A percentile compares a stretch with the other conserved stretches of the same genome.
phyloP scores from a whole-genome alignment of 345 rosid genomes.

The Brassica napus region Da-Ae NC_063443.1:16217501-16218000 shows the following conservation, averaged over 20 bases:
- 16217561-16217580: slow-evolving; percentile 84
- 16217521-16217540: too few species aligned
- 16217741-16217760: slow-evolving; percentile 99
- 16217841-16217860: slow-evolving; percentile 94
- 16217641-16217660: slow-evolving; percentile 94
- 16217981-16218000: not conserved
- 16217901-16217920: slow-evolving; percentile 99
- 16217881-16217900: slow-evolving; percentile 93
- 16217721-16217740: slow-evolving; percentile 99
- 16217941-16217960: slow-evolving; percentile 90
- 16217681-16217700: slow-evolving; percentile 99
- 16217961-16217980: slow-evolving; percentile 38
- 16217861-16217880: slow-evolving; percentile 94
- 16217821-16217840: slow-evolving; percentile 93
- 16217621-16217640: slow-evolving; percentile 96
- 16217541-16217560: too few species aligned
- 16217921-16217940: slow-evolving; percentile 93
- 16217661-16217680: slow-evolving; percentile 92
- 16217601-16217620: slow-evolving; percentile 80
- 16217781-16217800: slow-evolving; percentile 96
- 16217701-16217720: slow-evolving; percentile 99
- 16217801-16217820: slow-evolving; percentile 90
- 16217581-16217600: slow-evolving; percentile 95
- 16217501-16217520: slow-evolving; percentile 31
- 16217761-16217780: slow-evolving; percentile 95